These are phyloP conservation scores for Amborella trichopoda DNA, from an alignment of 164 flowering plant genomes.

Conservation along the genomic window DNA sequence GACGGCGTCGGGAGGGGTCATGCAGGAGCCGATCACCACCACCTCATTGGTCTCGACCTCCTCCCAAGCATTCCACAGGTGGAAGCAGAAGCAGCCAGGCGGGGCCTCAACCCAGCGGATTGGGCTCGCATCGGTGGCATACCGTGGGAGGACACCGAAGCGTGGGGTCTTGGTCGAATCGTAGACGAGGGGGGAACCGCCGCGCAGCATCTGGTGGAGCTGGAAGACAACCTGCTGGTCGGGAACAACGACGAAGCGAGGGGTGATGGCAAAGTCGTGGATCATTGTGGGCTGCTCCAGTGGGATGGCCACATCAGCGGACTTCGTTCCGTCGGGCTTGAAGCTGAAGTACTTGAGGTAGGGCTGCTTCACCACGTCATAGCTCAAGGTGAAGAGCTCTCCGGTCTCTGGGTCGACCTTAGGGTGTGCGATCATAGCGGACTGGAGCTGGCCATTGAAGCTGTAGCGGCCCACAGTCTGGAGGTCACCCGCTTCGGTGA, in stretches of 20 bases:
- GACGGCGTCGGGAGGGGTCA: conserved; percentile 88
- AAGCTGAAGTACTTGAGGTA: conserved; percentile 70
- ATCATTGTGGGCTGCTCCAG: conserved; percentile 68
- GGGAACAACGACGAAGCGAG: conserved; percentile 60
- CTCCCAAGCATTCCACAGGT: conserved; percentile 96
- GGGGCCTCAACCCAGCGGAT: conserved; percentile 61
- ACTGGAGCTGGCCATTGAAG: conserved; percentile 41
- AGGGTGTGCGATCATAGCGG: conserved; percentile 96
- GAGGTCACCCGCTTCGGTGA: conserved; percentile 53
- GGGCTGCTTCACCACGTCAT: conserved; percentile 72
- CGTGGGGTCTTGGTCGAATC: conserved; percentile 56
- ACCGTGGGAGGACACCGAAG: conserved; percentile 51
- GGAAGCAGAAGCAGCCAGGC: conserved; percentile 75
- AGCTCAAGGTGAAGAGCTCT: conserved; percentile 67
- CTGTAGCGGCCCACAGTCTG: conserved; percentile 58
- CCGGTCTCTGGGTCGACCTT: conserved; percentile 69
- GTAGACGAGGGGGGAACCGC: conserved; percentile 76
- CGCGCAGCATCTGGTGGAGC: conserved; percentile 55
- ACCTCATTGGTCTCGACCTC: conserved; percentile 65
- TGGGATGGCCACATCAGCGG: conserved; percentile 66
- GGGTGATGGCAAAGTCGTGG: conserved; percentile 90
- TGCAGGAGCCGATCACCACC: conserved; percentile 83
- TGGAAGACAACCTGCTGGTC: conserved; percentile 90
- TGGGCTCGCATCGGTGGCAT: conserved; percentile 22
- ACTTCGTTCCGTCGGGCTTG: conserved; percentile 45